Evolutionary conservation across 352 stramenopile genomes (phyloP), one percentile per base, ranked within the genome.

Genomic region (Globisporangium iwayamae): DNA sequence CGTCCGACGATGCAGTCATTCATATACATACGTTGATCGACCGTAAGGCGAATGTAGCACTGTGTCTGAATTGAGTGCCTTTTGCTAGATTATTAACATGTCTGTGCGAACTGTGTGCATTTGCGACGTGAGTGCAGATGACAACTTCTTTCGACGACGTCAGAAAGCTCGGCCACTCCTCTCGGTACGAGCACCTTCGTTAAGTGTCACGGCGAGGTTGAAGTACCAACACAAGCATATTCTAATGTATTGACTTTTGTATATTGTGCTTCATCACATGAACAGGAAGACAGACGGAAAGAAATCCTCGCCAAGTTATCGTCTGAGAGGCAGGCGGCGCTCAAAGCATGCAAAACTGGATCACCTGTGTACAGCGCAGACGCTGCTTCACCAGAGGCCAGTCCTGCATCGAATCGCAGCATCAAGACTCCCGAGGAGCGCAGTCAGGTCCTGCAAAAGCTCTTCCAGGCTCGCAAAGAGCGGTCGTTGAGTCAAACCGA

Each of bases 251-350:
- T 20, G 41, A 47, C 16, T 47, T 46, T 3, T 47, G 41, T 47
- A 8, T 50, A 9, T 48, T 20, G 1, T 16, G 25, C 18, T 38
- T n/a, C 14, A 22, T 6, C 16, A 13, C 7, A 11, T 58, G 53
- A n/a, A 30, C 58, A 89, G 77, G 80, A 89, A 65, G 75, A 89
- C 20, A 65, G 84, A 48, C 58, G 84, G 36, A 72, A 73, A 34
- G 76, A 91, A 46, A 90, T 93, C 52, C 63, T 93, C 14, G 70
- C 75, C 10, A 93, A 90, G 61, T 55, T 93, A 7, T 88, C 79
- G 0, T 70, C 76, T 0, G 82, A 91, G 43, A 66, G 84, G 6
- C 74, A 88, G 59, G 60, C 76, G 2, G 68, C 71, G 34, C 68
- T 85, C 9, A 69, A 68, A 13, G n/a, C 39, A 6, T 56, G 54